phyloP scores from a whole-genome alignment of 495 filamentous ascomycete species.

The Corynascus novoguineensis region DNA sequence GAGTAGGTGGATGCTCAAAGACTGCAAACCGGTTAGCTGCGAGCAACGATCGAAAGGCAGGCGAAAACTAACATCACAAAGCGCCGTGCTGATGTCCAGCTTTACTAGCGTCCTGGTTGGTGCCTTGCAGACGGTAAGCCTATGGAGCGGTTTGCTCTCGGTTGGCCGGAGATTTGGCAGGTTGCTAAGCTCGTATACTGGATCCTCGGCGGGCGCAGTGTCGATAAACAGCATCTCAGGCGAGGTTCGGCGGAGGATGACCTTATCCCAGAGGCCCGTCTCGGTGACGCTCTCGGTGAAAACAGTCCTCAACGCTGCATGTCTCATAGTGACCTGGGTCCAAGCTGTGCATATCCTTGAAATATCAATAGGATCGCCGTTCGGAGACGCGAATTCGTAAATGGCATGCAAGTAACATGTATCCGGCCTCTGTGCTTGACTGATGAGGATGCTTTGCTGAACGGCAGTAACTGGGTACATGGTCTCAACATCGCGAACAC shows the following conservation, averaged over 20 bases:
- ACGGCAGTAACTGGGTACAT: conserved; percentile 62
- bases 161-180: conserved; percentile 33
- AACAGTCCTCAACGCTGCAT: conserved; percentile 40
- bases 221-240: conserved; percentile 48
- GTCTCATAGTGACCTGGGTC: conserved; percentile 36
- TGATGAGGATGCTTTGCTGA: conserved; percentile 62
- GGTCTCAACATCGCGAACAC: conserved; percentile 42
- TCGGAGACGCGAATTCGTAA: conserved; percentile 49
- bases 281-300: conserved; percentile 40
- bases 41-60: too few relatives aligned
- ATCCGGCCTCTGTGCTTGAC: conserved; percentile 50
- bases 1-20: conserved; percentile 39
- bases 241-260: conserved; percentile 38
- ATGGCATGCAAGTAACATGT: conserved; percentile 58
- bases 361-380: conserved; percentile 35
- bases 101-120: conserved; percentile 40
- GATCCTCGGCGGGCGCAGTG: conserved; percentile 35
- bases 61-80: conserved; percentile 34
- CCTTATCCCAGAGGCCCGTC: conserved; percentile 37
- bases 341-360: conserved; percentile 42
- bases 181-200: conserved; percentile 38
- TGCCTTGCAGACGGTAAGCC: conserved; percentile 42
- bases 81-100: conserved; percentile 42
- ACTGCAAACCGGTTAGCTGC: conserved; percentile 17
- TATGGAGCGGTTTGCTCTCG: conserved; percentile 39